Evolutionary conservation across 2,329 filamentous ascomycete genomes (phyloP), one percentile per base, ranked within the genome.

Genomic region (Ceratocystis lukuohia): DNA sequence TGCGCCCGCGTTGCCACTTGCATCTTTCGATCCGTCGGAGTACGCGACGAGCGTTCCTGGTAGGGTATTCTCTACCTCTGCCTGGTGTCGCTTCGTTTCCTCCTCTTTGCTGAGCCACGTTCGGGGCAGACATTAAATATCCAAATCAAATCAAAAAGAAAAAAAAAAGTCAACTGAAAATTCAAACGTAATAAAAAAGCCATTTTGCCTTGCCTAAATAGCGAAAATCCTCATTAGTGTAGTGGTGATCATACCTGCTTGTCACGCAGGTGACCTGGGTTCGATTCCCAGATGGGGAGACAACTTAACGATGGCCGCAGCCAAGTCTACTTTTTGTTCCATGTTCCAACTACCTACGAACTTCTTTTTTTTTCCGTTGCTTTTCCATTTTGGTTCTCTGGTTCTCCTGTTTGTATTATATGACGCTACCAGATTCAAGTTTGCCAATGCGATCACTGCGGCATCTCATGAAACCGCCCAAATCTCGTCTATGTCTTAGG

Each of bases 191-290:
- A 65, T 37, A 50, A 56, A 20, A n/a, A 5, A 6, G 8, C 20
- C 5, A 3, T 65, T 37, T 65, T 17, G 3, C 1, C 0, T 3
- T 0, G 0, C 8, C 2, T 3, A 10, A 22, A 10, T 61, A 48
- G 10, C 15, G 5, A 30, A 12, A 46, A 28, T 67, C 66, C 62
- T 67, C 66, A 67, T 65, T 67, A 67, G 62, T 67, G 61, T 67
- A 64, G 61, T 67, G 61, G 65, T 67, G 65, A 67, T 67, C 65
- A 67, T 67, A 67, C 62, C 66, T 67, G 66, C 62, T 67, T 67
- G 66, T 67, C 66, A 67, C 66, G 66, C 66, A 67, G 62, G 66
- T 67, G 66, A 67, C 66, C 66, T 67, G 66, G 66, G 66, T 67
- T 67, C 66, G 66, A 67, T 67, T 67, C 66, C 66, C 66, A 67